Base-by-base conservation (phyloP, 768 basidiomycete species). In the Termitomyces sp. region DNA sequence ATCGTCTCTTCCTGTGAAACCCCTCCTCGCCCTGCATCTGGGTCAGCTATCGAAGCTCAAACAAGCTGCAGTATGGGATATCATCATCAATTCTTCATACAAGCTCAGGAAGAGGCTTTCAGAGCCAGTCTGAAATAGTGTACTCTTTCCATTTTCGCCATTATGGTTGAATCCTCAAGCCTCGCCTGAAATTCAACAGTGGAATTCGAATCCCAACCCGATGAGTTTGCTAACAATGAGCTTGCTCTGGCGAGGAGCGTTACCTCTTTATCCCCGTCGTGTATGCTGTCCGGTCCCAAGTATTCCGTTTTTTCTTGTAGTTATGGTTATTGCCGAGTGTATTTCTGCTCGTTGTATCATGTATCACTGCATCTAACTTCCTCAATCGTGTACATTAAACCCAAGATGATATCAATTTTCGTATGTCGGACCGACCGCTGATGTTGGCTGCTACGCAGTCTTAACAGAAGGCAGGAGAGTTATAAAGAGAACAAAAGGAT, bases 31-130 rank as follows among this genome's bases (percentile, higher is more conserved):
- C 33, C 22, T 24, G 28, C 49, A 20, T 50, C 33, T n/a, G 7
- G 22, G 33, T 51, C 51, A 13, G 37, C 16, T 24, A 28, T 51
- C 28, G 24, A 39, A 51, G 51, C 24, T 4, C 34, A 39, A 18
- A n/a, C 24, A 36, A 39, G 18, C 12, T 39, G 24, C 39, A n/a
- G 39, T 39, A 64, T 66, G 65, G 63, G 65, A 24, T 63, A 64
- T 48, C 65, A 64, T 48, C 62, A 64, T 36, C 65, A 66, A 37
- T 64, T 66, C 33, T 66, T 66, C 26, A 56, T 62, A 22, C 50
- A 57, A 37, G 50, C 56, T 24, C 31, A 51, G 18, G 48, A 42
- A 24, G 56, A 45, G 50, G 56, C 45, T 31, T 42, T 42, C 51
- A 51, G 48, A 46, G 33, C 24, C 4, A 39, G 20, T 28, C 15